These are phyloP conservation scores for Pulveroboletus sp. DNA, from an alignment of 768 basidiomycete genomes.

Conservation along the genomic window DNA sequence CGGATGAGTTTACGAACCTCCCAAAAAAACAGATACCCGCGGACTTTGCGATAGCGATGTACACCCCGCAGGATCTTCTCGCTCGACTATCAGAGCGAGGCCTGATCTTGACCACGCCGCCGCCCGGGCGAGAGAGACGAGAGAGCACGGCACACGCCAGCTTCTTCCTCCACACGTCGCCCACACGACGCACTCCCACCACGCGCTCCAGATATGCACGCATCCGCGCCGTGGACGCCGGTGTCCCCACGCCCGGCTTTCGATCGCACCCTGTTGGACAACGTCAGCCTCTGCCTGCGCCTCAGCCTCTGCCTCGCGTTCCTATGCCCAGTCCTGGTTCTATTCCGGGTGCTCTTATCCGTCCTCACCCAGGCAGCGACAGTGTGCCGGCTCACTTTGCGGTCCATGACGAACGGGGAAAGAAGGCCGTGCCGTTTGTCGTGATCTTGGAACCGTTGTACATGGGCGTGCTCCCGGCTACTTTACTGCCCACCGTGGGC, in stretches of 20 bases:
- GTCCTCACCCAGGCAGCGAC: slow-evolving; percentile 5
- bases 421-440: slow-evolving; percentile 40
- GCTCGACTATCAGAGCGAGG: slow-evolving; percentile 6
- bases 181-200: slow-evolving; percentile 4
- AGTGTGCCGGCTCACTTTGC: background rate
- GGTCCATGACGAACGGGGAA: background rate
- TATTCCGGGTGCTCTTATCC: background rate
- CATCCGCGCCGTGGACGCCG: slow-evolving; percentile 49
- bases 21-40: slow-evolving; percentile 32
- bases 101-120: background rate
- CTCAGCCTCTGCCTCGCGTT: background rate
- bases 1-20: background rate
- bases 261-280: background rate
- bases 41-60: slow-evolving; percentile 39
- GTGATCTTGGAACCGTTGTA: slow-evolving; percentile 56
- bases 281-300: background rate
- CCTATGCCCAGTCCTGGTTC: background rate
- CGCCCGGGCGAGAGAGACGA: background rate
- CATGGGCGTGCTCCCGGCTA: slow-evolving; percentile 54
- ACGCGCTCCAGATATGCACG: slow-evolving; percentile 53
- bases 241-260: slow-evolving; percentile 41
- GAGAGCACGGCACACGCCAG: background rate
- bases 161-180: slow-evolving; percentile 3
- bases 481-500: slow-evolving; percentile 36
- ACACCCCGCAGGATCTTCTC: slow-evolving; percentile 32